Conservation (phyloP, 371 early-diverging fungal genomes). For the Rhizoclosmatium hyalinum region DNA sequence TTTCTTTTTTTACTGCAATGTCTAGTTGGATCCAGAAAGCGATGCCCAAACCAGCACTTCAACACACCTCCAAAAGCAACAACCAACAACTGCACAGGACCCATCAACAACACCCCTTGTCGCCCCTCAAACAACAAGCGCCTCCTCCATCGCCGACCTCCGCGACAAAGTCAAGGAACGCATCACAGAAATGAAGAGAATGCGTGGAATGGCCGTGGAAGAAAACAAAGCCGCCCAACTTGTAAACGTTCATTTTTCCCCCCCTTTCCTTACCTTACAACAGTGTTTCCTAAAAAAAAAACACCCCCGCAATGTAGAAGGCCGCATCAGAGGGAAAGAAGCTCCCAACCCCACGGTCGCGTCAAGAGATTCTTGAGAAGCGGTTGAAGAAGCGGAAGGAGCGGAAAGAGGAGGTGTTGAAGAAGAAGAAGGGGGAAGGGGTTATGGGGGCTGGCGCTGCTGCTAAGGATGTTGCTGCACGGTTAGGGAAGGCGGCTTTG, state of each 20-base stretch:
- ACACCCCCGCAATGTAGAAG: conserved; percentile 36
- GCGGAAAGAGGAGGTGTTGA: conserved; percentile 59
- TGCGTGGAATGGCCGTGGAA: conserved; percentile 58
- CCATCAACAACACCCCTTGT: not conserved
- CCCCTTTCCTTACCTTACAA: not conserved
- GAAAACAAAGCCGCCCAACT: conserved; percentile 9
- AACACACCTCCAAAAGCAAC: conserved; percentile 43
- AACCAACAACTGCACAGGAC: not conserved
- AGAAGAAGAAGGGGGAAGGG: conserved; percentile 41
- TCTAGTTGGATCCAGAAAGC: conserved; percentile 27
- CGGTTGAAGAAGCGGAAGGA: conserved; percentile 80
- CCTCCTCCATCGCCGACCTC: conserved; percentile 63
- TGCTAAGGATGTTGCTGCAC: conserved; percentile 23
- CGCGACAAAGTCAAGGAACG: conserved; percentile 74
- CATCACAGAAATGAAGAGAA: conserved; percentile 71
- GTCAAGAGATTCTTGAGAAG: conserved; percentile 78
- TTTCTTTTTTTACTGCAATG: not conserved
- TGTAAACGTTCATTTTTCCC: conserved; percentile 1
- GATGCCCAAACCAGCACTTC: conserved; percentile 44
- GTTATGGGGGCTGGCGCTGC: not conserved
- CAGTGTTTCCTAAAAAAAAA: conserved; percentile 11
- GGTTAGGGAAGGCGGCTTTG: conserved; percentile 19
- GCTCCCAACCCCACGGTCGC: conserved; percentile 57
- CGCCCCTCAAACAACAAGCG: not conserved
- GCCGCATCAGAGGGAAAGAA: conserved; percentile 29